Base-by-base conservation (phyloP, 805 yeast genomes). In the Metschnikowia matae region DNA sequence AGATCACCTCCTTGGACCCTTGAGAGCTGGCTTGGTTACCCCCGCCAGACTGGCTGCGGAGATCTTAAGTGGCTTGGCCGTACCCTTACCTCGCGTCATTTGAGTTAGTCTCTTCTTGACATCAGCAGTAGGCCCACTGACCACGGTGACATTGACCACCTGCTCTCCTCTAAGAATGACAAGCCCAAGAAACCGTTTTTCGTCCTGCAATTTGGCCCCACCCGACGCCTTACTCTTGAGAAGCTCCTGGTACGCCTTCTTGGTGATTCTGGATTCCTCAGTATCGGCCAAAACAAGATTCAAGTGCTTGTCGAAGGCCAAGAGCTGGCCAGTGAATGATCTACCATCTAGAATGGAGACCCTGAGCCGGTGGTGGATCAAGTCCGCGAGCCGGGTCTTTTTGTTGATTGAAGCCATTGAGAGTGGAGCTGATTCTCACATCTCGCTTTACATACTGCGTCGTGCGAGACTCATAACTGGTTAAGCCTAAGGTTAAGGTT, bases 291-390 rank as follows among this genome's bases (percentile, higher is more conserved):
- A 70, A 13, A 94, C 96, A 15, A 92, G 64, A 66, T 92, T 92
- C 85, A 91, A 84, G 64, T 85, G 87, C 62, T 85, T 85, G 66
- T 94, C 99, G 65, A 89, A 92, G 6, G 98, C 90, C 54, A 91
- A 68, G 48, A 92, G 75, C 54, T 83, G 84, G 1, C 99, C 99
- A 6, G 83, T 75, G 56, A 87, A 81, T 40, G 82, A 84, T 40
- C 95, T 77, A 4, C 86, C 84, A 68, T 92, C 97, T n/a, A 81
- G 66, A 1, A 92, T 81, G 29, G 84, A 75, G 21, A 89, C 87
- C 48, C 85, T 79, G 48, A 94, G 80, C 51, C 88, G 78, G 69
- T 81, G 86, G 60, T 87, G 78, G 47, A 92, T 70, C 55, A 92
- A 75, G 61, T 86, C 91, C 15, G 90, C 78, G 74, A 75, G 62